A percentile compares a stretch with the other conserved stretches of the same genome.
These are phyloP conservation scores for Leccinum imitatum DNA, from an alignment of 768 basidiomycete genomes.

Conservation along the genomic window DNA sequence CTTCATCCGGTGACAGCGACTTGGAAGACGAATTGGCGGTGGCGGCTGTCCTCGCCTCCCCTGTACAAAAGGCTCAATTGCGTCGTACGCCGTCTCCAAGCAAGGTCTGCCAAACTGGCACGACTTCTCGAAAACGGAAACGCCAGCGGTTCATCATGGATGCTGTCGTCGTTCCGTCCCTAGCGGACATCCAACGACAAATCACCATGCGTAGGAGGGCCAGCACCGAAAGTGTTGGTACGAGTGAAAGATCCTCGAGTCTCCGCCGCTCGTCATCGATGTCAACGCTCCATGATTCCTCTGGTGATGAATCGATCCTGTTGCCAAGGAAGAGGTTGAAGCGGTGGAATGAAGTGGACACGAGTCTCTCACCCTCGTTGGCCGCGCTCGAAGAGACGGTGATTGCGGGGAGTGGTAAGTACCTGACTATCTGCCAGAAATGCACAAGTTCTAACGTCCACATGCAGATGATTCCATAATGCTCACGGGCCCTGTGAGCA, in stretches of 20 bases:
- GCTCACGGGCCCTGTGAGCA: slow-evolving; percentile 13
- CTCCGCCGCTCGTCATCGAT: slow-evolving; percentile 31
- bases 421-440: not conserved
- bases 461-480: slow-evolving; percentile 51
- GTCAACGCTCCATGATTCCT: slow-evolving; percentile 18
- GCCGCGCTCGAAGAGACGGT: slow-evolving; percentile 28
- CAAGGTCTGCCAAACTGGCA: slow-evolving; percentile 6
- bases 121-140: slow-evolving; percentile 36
- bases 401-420: slow-evolving; percentile 36
- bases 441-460: slow-evolving; percentile 3
- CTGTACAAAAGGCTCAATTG: slow-evolving; percentile 14
- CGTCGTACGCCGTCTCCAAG: not conserved
- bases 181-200: slow-evolving; percentile 28
- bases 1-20: slow-evolving; percentile 23
- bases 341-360: slow-evolving; percentile 21
- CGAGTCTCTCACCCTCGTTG: slow-evolving; percentile 17
- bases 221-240: slow-evolving; percentile 15
- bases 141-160: slow-evolving; percentile 53
- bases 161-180: slow-evolving; percentile 47
- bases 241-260: slow-evolving; percentile 4
- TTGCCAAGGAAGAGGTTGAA: slow-evolving; percentile 26
- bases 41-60: slow-evolving; percentile 23
- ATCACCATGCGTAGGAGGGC: slow-evolving; percentile 21
- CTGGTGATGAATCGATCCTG: slow-evolving; percentile 12
- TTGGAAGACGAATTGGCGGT: slow-evolving; percentile 33